phyloP scores from a whole-genome alignment of 305 asterid genomes.

The Plantago coronopus region DNA sequence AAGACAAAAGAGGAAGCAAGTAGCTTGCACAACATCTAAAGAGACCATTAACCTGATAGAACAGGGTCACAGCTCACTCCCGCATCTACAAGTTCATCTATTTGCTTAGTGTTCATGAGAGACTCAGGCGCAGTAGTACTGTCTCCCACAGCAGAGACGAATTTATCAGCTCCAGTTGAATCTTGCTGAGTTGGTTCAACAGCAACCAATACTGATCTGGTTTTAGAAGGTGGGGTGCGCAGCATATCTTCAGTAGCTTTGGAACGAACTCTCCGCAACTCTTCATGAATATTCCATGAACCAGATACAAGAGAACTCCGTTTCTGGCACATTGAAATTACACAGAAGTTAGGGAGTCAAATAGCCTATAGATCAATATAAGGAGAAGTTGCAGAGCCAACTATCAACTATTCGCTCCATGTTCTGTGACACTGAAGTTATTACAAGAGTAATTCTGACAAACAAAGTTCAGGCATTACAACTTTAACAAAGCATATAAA shows the following conservation, averaged over 20 bases:
- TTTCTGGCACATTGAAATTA: slow-evolving; percentile 44
- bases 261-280: slow-evolving; percentile 68
- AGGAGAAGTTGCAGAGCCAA: not conserved
- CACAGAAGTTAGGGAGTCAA: slow-evolving; percentile 17
- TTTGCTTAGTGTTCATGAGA: slow-evolving; percentile 25
- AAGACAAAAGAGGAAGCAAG: not conserved
- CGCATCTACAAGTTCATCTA: slow-evolving; percentile 36
- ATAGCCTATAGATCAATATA: not conserved
- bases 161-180: slow-evolving; percentile 30
- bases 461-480: not conserved
- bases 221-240: slow-evolving; percentile 44
- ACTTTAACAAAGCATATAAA: not conserved
- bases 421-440: not conserved
- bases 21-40: not conserved
- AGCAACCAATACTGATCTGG: slow-evolving; percentile 40
- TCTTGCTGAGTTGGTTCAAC: slow-evolving; percentile 29
- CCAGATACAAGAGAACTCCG: slow-evolving; percentile 65
- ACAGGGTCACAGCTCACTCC: slow-evolving; percentile 39
- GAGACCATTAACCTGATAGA: slow-evolving; percentile 36
- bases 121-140: slow-evolving; percentile 32
- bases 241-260: slow-evolving; percentile 79
- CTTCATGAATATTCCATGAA: slow-evolving; percentile 84
- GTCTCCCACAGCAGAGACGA: slow-evolving; percentile 28
- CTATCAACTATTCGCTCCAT: not conserved
- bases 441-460: too few relatives aligned